These are phyloP conservation scores for Trichoderma virens DNA, from an alignment of 495 filamentous ascomycete genomes.

Conservation along the genomic window DNA sequence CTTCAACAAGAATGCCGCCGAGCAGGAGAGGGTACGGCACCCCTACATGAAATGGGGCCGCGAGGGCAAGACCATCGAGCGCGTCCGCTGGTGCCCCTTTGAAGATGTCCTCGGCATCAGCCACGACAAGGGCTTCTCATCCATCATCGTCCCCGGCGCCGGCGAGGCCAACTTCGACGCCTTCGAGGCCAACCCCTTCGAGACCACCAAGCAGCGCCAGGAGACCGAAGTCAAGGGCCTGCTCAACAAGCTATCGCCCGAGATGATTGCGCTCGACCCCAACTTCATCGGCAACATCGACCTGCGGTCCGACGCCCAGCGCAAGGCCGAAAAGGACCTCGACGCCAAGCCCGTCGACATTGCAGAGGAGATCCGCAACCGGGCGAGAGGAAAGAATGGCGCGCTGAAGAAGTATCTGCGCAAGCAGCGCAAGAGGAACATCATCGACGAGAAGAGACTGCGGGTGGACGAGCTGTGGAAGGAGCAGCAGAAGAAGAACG, in stretches of 20 bases:
- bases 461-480: slow-evolving; percentile 47
- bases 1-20: slow-evolving; percentile 56
- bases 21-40: slow-evolving; percentile 71
- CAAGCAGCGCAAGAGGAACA: slow-evolving; percentile 83
- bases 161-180: slow-evolving; percentile 97
- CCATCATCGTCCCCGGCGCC: slow-evolving; percentile 82
- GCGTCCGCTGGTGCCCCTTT: slow-evolving; percentile 84
- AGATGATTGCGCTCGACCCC: slow-evolving; percentile 93
- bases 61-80: slow-evolving; percentile 72
- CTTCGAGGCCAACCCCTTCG: slow-evolving; percentile 92
- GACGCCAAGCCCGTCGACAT: slow-evolving; percentile 68
- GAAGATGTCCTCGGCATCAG: slow-evolving; percentile 85
- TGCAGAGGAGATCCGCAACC: slow-evolving; percentile 57
- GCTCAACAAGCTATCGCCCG: slow-evolving; percentile 88
- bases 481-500: slow-evolving; percentile 31
- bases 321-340: slow-evolving; percentile 63
- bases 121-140: slow-evolving; percentile 81
- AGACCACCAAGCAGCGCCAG: slow-evolving; percentile 84
- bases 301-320: slow-evolving; percentile 62
- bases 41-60: slow-evolving; percentile 94
- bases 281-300: slow-evolving; percentile 84
- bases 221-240: slow-evolving; percentile 84
- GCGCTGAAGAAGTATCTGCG: slow-evolving; percentile 76
- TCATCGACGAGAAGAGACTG: slow-evolving; percentile 80
- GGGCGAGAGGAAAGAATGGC: slow-evolving; percentile 86